Percentiles rank a stretch among this genome's conserved stretches.
phyloP scores from a whole-genome alignment of 352 stramenopile species.

The Thraustochytrium sp. region DNA sequence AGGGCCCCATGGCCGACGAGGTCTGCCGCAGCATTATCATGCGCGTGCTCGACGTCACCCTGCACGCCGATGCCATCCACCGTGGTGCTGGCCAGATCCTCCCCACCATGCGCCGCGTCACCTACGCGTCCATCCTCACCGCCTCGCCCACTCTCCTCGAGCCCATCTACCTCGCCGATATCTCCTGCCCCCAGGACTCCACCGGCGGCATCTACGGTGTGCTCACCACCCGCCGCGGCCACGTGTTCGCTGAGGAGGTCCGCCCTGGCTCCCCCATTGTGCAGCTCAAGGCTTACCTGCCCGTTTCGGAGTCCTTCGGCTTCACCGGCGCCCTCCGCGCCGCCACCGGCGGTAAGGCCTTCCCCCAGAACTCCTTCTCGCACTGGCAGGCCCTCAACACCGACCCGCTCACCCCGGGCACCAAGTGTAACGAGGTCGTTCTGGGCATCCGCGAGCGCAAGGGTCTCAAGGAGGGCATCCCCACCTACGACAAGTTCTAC shows the following conservation, averaged over 20 bases:
- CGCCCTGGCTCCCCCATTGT: constrained; percentile 91
- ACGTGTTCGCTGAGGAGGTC: constrained; percentile 98
- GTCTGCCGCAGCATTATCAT: constrained; percentile 91
- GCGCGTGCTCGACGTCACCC: constrained; percentile 97
- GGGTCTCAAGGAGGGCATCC: constrained; percentile 90
- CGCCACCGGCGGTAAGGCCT: constrained; percentile 98
- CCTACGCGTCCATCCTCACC: constrained; percentile 93
- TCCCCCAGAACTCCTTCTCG: constrained; percentile 98
- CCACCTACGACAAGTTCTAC: constrained; percentile 95
- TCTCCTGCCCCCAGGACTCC: constrained; percentile 94
- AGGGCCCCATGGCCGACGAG: constrained; percentile 96
- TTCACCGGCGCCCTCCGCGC: constrained; percentile 97
- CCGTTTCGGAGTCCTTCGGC: constrained; percentile 99
- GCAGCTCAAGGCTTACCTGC: constrained; percentile 97
- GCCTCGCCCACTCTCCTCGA: constrained; percentile 91
- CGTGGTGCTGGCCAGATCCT: constrained; percentile 99
- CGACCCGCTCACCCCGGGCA: constrained; percentile 78
- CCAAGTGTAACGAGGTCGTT: constrained; percentile 91
- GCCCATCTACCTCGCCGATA: constrained; percentile 97
- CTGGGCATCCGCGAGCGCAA: constrained; percentile 91
- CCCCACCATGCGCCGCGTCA: constrained; percentile 94
- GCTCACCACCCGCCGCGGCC: constrained; percentile 93
- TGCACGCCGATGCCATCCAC: constrained; percentile 99
- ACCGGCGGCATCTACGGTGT: constrained; percentile 99
- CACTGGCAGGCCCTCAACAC: constrained; percentile 91